Evolutionary conservation across 1,284 basidiomycete species (phyloP).

Genomic region (Bjerkandera adusta): DNA sequence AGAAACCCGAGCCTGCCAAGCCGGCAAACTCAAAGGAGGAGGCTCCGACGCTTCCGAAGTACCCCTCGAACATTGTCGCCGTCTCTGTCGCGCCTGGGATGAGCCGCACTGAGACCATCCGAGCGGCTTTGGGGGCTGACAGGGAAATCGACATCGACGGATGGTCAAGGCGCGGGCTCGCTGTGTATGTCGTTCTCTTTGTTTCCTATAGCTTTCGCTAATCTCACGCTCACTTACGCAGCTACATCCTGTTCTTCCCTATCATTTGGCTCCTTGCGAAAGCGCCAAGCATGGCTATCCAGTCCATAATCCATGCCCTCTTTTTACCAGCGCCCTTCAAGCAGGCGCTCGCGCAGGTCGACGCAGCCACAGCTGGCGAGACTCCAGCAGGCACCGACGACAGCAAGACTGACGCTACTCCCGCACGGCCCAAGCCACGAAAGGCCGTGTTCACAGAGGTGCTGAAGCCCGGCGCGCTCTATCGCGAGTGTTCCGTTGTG

Average conservation of each 20-base stretch:
- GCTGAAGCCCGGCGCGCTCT: constrained; percentile 72
- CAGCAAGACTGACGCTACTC: neutral
- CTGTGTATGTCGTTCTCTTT: constrained; percentile 37
- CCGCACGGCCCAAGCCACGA: constrained; percentile 6
- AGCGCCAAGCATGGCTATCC: constrained; percentile 51
- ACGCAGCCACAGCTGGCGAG: constrained; percentile 24
- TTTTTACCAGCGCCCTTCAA: constrained; percentile 78
- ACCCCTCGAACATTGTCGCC: constrained; percentile 63
- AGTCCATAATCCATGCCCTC: constrained; percentile 66
- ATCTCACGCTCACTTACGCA: constrained; percentile 22
- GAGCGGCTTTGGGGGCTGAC: constrained; percentile 52
- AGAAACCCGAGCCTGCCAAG: neutral
- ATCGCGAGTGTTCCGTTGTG: constrained; percentile 69
- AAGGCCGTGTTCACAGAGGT: constrained; percentile 42
- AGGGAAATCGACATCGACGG: constrained; percentile 24
- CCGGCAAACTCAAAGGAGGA: constrained; percentile 12
- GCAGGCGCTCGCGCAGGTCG: constrained; percentile 32
- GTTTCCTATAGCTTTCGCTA: neutral
- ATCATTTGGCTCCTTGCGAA: constrained; percentile 63
- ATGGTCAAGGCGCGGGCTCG: constrained; percentile 40
- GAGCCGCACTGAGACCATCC: constrained; percentile 63
- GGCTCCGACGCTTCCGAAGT: constrained; percentile 35
- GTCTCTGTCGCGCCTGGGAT: constrained; percentile 74
- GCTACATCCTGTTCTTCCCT: constrained; percentile 61
- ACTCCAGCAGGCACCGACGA: constrained; percentile 4